Evolutionary conservation across 106 monocot genomes (phyloP).

Genomic region (Dioscorea zingiberensis): DNA sequence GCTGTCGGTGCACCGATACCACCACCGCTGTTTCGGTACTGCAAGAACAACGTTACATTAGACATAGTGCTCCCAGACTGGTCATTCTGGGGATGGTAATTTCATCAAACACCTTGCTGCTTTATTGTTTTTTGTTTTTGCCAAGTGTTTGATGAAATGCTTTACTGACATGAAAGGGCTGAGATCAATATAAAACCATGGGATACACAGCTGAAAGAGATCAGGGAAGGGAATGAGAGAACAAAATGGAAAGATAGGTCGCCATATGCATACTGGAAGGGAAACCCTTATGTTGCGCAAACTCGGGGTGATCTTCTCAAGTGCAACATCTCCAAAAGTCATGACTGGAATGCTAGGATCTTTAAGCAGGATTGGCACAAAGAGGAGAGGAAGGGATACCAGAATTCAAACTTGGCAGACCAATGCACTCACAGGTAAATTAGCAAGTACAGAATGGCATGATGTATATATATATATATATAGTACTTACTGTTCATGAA

Average conservation of each 20-base stretch:
- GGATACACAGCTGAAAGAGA: not conserved
- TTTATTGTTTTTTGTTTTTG: not conserved
- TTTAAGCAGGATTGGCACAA: conserved; percentile 11
- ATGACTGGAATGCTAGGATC: not conserved
- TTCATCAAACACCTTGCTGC: not conserved
- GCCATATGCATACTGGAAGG: not conserved
- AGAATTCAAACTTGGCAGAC: conserved; percentile 5
- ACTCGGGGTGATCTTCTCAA: not conserved
- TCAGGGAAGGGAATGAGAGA: not conserved
- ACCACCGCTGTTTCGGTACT: not conserved
- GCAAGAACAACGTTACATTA: not conserved
- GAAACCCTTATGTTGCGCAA: not conserved
- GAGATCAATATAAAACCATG: not conserved
- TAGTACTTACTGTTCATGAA: no score
- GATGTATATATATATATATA: no score
- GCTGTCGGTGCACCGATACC: not conserved
- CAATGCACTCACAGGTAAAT: conserved; percentile 18
- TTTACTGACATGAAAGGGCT: not conserved
- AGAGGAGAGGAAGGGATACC: not conserved
- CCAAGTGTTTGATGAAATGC: not conserved
- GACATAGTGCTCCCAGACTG: not conserved
- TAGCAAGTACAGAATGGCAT: no score
- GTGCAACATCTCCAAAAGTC: not conserved
- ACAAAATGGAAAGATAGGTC: not conserved
- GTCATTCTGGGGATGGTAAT: conserved; percentile 5